phyloP scores from a whole-genome alignment of 257 asterid genomes.

The Primulina eburnea region DNA sequence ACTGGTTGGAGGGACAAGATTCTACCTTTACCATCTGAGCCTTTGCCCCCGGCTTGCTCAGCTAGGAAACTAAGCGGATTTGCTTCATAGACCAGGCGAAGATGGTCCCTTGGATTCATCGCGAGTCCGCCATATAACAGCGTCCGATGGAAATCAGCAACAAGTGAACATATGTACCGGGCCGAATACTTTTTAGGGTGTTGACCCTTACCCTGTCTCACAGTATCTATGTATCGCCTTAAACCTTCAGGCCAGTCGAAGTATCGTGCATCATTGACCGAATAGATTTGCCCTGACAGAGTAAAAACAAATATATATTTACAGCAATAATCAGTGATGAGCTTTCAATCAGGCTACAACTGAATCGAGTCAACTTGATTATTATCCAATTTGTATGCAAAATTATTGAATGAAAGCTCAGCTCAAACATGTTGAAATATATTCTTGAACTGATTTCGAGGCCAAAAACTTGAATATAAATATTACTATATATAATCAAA shows the following conservation, averaged over 20 bases:
- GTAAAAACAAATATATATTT: slow-evolving; percentile 4
- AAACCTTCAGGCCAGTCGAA: slow-evolving; percentile 96
- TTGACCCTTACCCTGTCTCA: slow-evolving; percentile 85
- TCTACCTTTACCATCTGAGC: slow-evolving; percentile 73
- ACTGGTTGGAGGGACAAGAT: slow-evolving; percentile 82
- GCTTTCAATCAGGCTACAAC: too few species aligned
- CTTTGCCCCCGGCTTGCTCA: slow-evolving; percentile 91
- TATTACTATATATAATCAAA: too few species aligned
- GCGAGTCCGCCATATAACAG: slow-evolving; percentile 87
- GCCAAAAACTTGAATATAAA: too few species aligned
- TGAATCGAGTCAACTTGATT: too few species aligned
- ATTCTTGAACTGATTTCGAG: too few species aligned
- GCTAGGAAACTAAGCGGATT: slow-evolving; percentile 84
- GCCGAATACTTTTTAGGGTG: slow-evolving; percentile 90
- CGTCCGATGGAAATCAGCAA: slow-evolving; percentile 95
- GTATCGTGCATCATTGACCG: slow-evolving; percentile 94
- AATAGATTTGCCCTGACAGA: slow-evolving; percentile 83
- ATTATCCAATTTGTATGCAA: too few species aligned
- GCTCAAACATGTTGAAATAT: too few species aligned
- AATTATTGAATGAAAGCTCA: too few species aligned
- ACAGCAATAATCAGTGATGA: slow-evolving; percentile 9
- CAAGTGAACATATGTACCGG: slow-evolving; percentile 90
- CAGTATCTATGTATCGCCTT: slow-evolving; percentile 68
- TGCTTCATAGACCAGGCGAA: slow-evolving; percentile 95
- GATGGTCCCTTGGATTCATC: slow-evolving; percentile 95